phyloP scores from a whole-genome alignment of 2,329 filamentous ascomycete genomes.

The Colletotrichum destructivum region DNA sequence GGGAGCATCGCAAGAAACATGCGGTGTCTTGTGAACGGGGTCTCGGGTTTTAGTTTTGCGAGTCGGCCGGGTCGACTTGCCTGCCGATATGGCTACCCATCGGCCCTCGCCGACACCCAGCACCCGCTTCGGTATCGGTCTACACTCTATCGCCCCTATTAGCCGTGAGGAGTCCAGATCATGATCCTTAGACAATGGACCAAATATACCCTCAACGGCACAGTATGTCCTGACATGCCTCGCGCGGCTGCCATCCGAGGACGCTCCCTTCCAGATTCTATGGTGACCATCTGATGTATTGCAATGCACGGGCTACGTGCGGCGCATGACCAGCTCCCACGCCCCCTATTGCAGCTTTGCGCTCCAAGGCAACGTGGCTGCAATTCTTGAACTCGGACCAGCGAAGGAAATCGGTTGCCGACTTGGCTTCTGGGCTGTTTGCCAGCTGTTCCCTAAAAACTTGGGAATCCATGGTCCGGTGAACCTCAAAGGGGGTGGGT shows the following conservation, averaged over 20 bases:
- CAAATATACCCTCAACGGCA: background rate
- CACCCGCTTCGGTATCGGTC: constrained; percentile 8
- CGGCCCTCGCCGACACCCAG: background rate
- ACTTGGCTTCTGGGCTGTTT: constrained; percentile 33
- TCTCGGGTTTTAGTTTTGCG: constrained; percentile 7
- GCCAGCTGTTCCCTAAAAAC: constrained; percentile 6
- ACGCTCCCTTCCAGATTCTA: background rate
- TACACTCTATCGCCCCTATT: background rate
- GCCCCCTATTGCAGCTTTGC: constrained; percentile 8
- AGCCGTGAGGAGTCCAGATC: too few species aligned
- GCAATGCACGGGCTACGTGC: background rate
- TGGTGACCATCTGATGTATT: constrained; percentile 7
- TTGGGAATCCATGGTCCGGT: background rate
- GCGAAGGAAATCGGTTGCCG: constrained; percentile 19
- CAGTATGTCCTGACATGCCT: constrained; percentile 8
- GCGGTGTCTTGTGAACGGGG: background rate
- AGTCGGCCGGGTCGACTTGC: background rate
- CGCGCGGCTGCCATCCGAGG: background rate
- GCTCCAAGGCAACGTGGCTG: constrained; percentile 2
- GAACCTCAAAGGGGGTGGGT: background rate
- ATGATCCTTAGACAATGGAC: background rate
- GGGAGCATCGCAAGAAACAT: background rate
- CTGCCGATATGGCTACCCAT: background rate
- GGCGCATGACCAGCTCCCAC: constrained; percentile 1
- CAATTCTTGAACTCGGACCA: background rate